Conservation (phyloP, 257 asterid genomes). For the Asclepias syriaca region DNA sequence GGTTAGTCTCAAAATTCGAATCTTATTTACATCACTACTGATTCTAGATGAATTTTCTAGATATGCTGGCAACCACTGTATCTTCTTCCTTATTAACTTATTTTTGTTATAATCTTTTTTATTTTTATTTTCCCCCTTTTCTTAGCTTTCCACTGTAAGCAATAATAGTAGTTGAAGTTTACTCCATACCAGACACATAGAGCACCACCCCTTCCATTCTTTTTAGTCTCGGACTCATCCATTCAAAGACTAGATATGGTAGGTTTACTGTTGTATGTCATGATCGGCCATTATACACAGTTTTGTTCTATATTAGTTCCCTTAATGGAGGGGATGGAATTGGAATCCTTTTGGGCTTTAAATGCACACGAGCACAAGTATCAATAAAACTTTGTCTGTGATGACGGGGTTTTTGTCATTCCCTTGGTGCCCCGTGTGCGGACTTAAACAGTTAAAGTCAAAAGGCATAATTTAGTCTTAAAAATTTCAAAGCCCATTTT, state of each 20-base stretch:
- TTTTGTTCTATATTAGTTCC: neutral
- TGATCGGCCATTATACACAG: neutral
- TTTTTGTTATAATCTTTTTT: neutral
- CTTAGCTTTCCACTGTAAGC: neutral
- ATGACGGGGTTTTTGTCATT: slow-evolving; percentile 21
- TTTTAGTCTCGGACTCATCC: slow-evolving; percentile 45
- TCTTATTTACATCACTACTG: slow-evolving; percentile 53
- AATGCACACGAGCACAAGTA: slow-evolving; percentile 27
- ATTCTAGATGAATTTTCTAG: slow-evolving; percentile 19
- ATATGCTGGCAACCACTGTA: slow-evolving; percentile 46
- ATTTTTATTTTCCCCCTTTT: too few relatives aligned
- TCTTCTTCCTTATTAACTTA: slow-evolving; percentile 21
- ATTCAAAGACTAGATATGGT: slow-evolving; percentile 23
- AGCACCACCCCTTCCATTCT: slow-evolving; percentile 43
- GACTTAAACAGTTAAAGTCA: slow-evolving; percentile 34
- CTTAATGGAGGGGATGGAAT: neutral
- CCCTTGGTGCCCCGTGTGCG: slow-evolving; percentile 37
- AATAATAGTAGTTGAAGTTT: neutral
- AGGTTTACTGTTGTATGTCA: slow-evolving; percentile 19
- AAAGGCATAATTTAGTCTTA: slow-evolving; percentile 23
- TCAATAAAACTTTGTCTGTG: slow-evolving; percentile 40
- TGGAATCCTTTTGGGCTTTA: slow-evolving; percentile 18
- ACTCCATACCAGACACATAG: slow-evolving; percentile 34
- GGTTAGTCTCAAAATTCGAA: slow-evolving; percentile 32
- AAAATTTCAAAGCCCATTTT: slow-evolving; percentile 10